Conservation (phyloP, 2,329 filamentous ascomycete genomes). For the Chrysoporthe cubensis region DNA sequence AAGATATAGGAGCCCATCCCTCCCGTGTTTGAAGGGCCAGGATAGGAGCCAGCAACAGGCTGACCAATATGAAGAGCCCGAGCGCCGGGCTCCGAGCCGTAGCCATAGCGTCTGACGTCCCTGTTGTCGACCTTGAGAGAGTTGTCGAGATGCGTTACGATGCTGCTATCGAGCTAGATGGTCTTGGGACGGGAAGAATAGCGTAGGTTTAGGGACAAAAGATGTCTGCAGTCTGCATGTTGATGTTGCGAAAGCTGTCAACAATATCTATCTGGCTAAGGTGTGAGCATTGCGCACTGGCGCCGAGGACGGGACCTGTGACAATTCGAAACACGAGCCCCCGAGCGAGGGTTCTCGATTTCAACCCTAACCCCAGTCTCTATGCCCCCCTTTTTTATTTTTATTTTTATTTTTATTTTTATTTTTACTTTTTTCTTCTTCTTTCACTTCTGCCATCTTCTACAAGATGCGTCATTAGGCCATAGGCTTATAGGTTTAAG, state of each 20-base stretch:
- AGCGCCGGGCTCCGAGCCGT: background rate
- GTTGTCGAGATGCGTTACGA: background rate
- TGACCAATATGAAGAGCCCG: background rate
- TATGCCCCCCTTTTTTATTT: background rate
- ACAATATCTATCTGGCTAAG: background rate
- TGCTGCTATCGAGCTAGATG: background rate
- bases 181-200: background rate
- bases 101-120: background rate
- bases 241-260: background rate
- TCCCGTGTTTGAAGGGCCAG: background rate
- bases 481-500: too few relatives aligned
- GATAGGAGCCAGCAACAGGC: conserved; percentile 16
- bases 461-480: too few relatives aligned
- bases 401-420: too few relatives aligned
- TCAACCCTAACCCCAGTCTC: background rate
- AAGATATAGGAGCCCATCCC: background rate
- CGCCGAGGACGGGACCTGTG: background rate
- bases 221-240: background rate
- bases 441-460: too few relatives aligned
- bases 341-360: background rate
- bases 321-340: background rate
- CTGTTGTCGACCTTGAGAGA: background rate
- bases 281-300: background rate
- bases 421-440: too few relatives aligned
- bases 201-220: background rate